These are phyloP conservation scores for Mortierella antarctica DNA, from an alignment of 192 early-diverging fungal genomes.

Conservation along the genomic window DNA sequence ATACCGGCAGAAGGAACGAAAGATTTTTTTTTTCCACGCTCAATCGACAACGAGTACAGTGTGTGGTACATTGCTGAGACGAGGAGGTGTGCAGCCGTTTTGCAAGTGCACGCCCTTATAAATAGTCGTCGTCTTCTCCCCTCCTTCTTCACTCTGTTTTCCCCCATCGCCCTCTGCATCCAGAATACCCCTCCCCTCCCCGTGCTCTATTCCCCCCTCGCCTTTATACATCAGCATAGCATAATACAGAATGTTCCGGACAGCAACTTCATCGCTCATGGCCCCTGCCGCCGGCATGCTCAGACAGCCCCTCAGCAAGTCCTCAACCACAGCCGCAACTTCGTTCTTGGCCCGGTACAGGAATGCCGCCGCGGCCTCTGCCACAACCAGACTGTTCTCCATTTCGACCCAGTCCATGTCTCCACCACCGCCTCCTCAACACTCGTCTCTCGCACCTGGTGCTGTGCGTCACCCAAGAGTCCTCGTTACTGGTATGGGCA, in stretches of 20 bases:
- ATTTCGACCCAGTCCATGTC: constrained; percentile 2
- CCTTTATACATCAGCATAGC: neutral
- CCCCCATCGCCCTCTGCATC: too few relatives aligned
- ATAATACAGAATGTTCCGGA: constrained; percentile 7
- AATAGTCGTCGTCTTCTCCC: too few relatives aligned
- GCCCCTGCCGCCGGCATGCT: constrained; percentile 11
- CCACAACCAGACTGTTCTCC: constrained; percentile 14
- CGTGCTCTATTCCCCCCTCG: neutral
- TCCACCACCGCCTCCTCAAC: constrained; percentile 10
- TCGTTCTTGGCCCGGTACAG: neutral
- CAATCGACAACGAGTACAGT: too few relatives aligned
- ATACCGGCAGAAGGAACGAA: too few relatives aligned
- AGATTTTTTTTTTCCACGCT: too few relatives aligned
- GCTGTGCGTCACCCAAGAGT: constrained; percentile 60
- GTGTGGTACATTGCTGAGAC: too few relatives aligned
- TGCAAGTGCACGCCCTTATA: too few relatives aligned
- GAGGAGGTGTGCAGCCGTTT: too few relatives aligned
- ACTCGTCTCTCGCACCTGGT: neutral
- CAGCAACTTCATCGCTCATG: constrained; percentile 5
- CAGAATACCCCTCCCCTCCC: neutral
- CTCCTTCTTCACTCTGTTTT: too few relatives aligned
- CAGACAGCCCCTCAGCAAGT: constrained; percentile 6
- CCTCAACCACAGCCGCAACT: constrained; percentile 8
- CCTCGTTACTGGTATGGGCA: constrained; percentile 65
- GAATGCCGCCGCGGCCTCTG: too few relatives aligned